These are phyloP conservation scores for Rutstroemia sp. DNA, from an alignment of 2,329 filamentous ascomycete genomes.

Conservation along the genomic window DNA sequence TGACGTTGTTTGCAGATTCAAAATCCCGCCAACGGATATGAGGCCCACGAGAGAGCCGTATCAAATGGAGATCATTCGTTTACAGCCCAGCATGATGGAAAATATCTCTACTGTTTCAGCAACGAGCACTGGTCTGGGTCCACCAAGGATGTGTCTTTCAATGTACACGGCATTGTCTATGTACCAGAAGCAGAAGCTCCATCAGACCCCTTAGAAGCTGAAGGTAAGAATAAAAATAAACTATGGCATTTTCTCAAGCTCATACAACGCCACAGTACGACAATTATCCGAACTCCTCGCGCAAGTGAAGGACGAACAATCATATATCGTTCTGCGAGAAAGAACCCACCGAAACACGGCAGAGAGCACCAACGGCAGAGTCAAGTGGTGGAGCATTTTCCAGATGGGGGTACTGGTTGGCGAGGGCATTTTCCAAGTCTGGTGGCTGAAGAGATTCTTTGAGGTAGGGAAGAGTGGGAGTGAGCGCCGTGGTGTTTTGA, in stretches of 20 bases:
- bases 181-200: slow-evolving; percentile 80
- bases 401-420: slow-evolving; percentile 83
- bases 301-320: slow-evolving; percentile 96
- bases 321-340: slow-evolving; percentile 92
- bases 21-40: slow-evolving; percentile 67
- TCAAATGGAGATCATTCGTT: slow-evolving; percentile 94
- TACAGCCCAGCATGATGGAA: slow-evolving; percentile 75
- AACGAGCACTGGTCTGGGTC: slow-evolving; percentile 97
- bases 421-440: slow-evolving; percentile 96
- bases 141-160: slow-evolving; percentile 98
- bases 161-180: slow-evolving; percentile 97
- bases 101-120: slow-evolving; percentile 96
- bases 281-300: slow-evolving; percentile 76
- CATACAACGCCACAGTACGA: slow-evolving; percentile 51
- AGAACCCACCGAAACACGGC: slow-evolving; percentile 96
- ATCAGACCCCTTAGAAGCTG: slow-evolving; percentile 80
- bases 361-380: slow-evolving; percentile 92
- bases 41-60: slow-evolving; percentile 71
- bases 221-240: slow-evolving; percentile 51
- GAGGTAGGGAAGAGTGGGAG: slow-evolving; percentile 49
- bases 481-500: slow-evolving; percentile 26
- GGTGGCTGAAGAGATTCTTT: slow-evolving; percentile 98
- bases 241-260: neutral
- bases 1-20: slow-evolving; percentile 50
- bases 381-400: slow-evolving; percentile 99